Base-by-base conservation (phyloP, 129 eudicot genomes). In the Glebionis coronaria region DNA sequence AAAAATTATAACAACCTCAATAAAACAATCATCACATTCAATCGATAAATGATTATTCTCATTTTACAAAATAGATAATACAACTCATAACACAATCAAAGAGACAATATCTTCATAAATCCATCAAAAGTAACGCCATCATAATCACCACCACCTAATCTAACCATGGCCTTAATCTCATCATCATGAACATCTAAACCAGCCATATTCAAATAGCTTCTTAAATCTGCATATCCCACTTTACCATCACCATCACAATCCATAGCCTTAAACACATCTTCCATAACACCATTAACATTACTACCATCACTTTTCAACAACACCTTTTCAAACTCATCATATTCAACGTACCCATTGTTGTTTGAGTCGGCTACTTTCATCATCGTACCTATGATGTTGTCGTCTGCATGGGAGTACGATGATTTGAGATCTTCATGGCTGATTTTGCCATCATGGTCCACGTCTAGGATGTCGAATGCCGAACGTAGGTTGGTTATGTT, bases 241-340 rank as follows among this genome's bases (percentile, higher is more conserved):
- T 82, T 81, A 2, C 95, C 97, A 62, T 91, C 97, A 56, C 96
- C 96, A 67, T 91, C 97, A 38, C 78, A 69, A 59, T 91, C 97
- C 85, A 91, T 91, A 4, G 88, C 82, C 74, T 73, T 82, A 20
- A 91, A 91, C 11, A 77, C 91, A 19, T 85, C 96, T 45, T 85
- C 87, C 96, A 91, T 79, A 1, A 88, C 86, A 3, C 77, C 72
- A 53, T 31, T 31, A 38, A 21, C 38, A 15, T 68, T 47, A 0
- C 10, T 18, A 5, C 3, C 15, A 27, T 35, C 31, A 14, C 12
- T 23, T 9, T 56, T 60, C 13, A 19, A 21, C 82, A 87, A 28
- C 42, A 92, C 85, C 67, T 77, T 77, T 87, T 88, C 91, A 28
- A 93, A 93, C 72, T 93, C 98, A 0, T 88, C 83, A 61, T 71